Base-by-base conservation (phyloP, 768 basidiomycete species). In the Tulasnella sp. region DNA sequence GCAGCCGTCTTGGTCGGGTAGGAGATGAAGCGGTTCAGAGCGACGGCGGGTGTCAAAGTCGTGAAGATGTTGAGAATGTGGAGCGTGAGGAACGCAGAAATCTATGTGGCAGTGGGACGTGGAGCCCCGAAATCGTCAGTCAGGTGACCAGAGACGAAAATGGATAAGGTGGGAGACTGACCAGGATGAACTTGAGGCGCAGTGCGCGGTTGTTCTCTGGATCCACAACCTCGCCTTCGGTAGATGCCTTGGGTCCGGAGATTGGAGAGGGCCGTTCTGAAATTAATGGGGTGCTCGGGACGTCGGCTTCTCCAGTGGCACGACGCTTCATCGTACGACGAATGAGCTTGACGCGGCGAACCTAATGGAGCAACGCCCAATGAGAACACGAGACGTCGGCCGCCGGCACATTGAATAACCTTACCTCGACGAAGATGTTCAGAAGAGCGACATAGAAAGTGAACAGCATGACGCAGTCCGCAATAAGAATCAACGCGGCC, bases 371-470 rank as follows among this genome's bases (percentile, higher is more conserved):
- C 39, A 13, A 67, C 76, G 7, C 18, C 37, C 40, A 37, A 55
- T 55, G 40, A 76, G 69, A 26, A 46, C 35, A 70, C n/a, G 73
- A 79, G 40, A 7, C 42, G n/a, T 35, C 15, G 74, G 46, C 32
- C 26, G 42, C 51, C 29, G 29, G 51, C 57, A 6, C 26, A 70
- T n/a, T 35, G 16, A 23, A 26, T 57, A 44, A 46, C 72, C 83
- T 78, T 76, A 95, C 95, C 88, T 99, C 97, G 79, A 99, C 92
- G 93, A 99, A 98, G 83, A 99, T 88, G n/a, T 90, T 91, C 75
- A 99, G 86, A 75, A 98, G 90, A 1, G 93, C 91, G 0, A 93
- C 88, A 83, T 97, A 92, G 85, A 98, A 97, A 0, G 95, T 95
- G 84, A 92, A 92, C 79, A 98, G 89, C 84, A 95, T 87, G 40